Percentiles rank a stretch among this genome's conserved stretches.
Conservation (phyloP, 169 alveolate species). For the Eimeria zaria region DNA sequence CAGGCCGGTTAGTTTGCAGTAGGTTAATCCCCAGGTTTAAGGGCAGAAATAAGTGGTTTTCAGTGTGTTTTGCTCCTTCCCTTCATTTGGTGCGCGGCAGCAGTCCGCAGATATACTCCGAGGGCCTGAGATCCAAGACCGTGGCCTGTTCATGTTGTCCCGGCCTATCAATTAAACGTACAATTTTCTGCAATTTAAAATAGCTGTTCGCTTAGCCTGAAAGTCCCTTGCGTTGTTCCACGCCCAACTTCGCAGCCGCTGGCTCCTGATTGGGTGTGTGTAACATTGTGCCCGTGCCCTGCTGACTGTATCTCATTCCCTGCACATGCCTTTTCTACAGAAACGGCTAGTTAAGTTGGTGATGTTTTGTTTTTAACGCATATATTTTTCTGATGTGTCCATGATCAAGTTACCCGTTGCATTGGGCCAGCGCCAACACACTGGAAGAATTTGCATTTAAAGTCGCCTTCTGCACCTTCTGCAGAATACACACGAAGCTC, state of each 20-base stretch:
- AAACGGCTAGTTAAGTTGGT: background rate
- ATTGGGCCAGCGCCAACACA: background rate
- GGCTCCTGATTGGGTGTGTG: background rate
- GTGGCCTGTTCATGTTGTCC: background rate
- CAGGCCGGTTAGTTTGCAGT: background rate
- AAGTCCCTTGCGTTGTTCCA: background rate
- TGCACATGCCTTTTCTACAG: background rate
- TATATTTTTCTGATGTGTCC: background rate
- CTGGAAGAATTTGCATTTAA: background rate
- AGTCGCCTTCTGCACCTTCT: background rate
- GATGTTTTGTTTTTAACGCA: background rate
- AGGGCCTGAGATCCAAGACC: background rate
- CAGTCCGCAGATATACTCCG: background rate
- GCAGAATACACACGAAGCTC: background rate
- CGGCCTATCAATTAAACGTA: background rate
- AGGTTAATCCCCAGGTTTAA: background rate
- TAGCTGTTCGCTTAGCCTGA: background rate
- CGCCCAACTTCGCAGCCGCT: background rate
- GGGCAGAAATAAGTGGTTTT: background rate
- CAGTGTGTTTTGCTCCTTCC: background rate
- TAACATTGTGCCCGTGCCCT: background rate
- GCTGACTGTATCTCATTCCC: background rate
- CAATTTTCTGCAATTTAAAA: background rate
- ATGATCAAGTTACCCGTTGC: background rate
- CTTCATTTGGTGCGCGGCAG: slow-evolving; percentile 1